Conservation (phyloP, 768 basidiomycete species). For the Tremella yokohamensis region DNA sequence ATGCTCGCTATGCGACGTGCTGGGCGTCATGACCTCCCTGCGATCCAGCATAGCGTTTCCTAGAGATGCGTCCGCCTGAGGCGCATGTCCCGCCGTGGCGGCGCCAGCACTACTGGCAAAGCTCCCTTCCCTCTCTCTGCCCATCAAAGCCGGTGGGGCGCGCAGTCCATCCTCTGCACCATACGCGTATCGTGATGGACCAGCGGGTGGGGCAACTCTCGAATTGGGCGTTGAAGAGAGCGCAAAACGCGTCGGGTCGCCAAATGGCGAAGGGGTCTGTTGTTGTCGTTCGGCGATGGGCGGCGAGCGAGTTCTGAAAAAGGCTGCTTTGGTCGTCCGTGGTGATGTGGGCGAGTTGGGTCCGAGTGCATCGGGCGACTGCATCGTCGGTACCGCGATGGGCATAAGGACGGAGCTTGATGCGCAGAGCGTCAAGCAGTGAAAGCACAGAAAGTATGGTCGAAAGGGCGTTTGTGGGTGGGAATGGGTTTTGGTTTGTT, state of each 20-base stretch:
- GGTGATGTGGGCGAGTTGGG: constrained; percentile 29
- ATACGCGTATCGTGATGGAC: neutral
- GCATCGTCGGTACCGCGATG: constrained; percentile 11
- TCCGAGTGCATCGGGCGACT: constrained; percentile 1
- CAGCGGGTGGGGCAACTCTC: constrained; percentile 8
- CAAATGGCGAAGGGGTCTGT: neutral
- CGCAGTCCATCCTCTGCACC: too few species aligned
- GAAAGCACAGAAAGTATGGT: neutral
- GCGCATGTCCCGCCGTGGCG: too few species aligned
- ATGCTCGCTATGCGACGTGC: too few species aligned
- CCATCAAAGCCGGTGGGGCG: too few species aligned
- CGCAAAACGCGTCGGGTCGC: neutral
- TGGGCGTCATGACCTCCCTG: too few species aligned
- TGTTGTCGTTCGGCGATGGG: constrained; percentile 19
- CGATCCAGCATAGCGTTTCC: too few species aligned
- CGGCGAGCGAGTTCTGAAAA: constrained; percentile 49
- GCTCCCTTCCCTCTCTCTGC: too few species aligned
- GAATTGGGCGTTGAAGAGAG: neutral
- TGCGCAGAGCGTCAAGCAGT: too few species aligned
- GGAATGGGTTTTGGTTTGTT: too few species aligned
- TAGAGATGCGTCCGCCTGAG: too few species aligned
- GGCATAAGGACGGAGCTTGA: constrained; percentile 16
- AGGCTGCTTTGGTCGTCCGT: constrained; percentile 48
- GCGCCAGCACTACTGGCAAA: too few species aligned
- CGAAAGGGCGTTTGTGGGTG: too few species aligned